A percentile compares a stretch with the other conserved stretches of the same genome.
Evolutionary conservation across 495 filamentous ascomycete species (phyloP).

Genomic region (Cryomyces minteri): DNA sequence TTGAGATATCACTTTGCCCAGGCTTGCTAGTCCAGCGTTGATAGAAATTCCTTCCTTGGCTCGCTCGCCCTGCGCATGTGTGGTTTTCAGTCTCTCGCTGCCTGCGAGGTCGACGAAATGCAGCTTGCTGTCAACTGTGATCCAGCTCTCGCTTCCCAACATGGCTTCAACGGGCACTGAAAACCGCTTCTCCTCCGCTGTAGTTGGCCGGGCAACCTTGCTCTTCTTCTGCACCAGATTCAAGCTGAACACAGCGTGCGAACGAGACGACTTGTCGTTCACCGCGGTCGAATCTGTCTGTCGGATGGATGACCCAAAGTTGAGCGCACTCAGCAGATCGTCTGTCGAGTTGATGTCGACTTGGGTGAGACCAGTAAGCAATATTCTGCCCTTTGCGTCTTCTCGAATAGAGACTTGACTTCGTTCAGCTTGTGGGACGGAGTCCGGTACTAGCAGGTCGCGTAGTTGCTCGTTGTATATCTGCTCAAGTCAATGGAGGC

Average conservation of each 20-base stretch:
- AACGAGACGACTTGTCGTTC: constrained; percentile 96
- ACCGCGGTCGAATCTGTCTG: constrained; percentile 99
- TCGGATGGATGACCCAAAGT: constrained; percentile 82
- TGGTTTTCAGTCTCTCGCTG: constrained; percentile 95
- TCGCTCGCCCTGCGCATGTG: constrained; percentile 83
- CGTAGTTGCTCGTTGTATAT: constrained; percentile 96
- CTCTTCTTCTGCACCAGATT: constrained; percentile 80
- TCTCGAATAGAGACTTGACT: constrained; percentile 69
- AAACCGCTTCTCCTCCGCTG: constrained; percentile 62
- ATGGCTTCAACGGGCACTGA: constrained; percentile 77
- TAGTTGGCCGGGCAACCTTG: constrained; percentile 15
- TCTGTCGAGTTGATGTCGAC: constrained; percentile 84
- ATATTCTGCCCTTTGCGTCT: constrained; percentile 86
- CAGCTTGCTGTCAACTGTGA: constrained; percentile 94
- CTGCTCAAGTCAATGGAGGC: constrained; percentile 16
- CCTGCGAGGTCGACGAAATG: constrained; percentile 98
- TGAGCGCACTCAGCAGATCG: constrained; percentile 73
- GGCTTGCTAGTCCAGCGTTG: constrained; percentile 84
- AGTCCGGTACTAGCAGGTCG: constrained; percentile 74
- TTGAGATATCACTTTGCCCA: constrained; percentile 98
- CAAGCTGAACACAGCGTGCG: constrained; percentile 92
- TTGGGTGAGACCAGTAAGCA: constrained; percentile 76
- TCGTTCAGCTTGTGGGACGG: constrained; percentile 47
- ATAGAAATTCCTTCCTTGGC: constrained; percentile 97
- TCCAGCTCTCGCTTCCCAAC: constrained; percentile 44